Evolutionary conservation across 805 yeast genomes (phyloP), one percentile per base, ranked within the genome.

Genomic region (Starmera caribaea): DNA sequence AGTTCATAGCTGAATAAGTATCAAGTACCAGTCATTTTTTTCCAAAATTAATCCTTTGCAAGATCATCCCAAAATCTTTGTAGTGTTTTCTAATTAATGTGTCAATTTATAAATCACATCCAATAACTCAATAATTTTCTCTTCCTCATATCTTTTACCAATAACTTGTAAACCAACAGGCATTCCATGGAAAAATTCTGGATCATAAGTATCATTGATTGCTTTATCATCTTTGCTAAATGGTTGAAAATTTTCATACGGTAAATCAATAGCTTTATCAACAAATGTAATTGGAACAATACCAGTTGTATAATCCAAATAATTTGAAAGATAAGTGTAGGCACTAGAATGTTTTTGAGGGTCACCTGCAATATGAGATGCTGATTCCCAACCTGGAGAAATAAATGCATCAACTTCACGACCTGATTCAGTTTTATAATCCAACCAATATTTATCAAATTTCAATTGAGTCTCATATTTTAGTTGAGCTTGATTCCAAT

Each of bases 151-250:
- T 40, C 74, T 61, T 37, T 68, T 62, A 26, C 77, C 68, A 12
- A 73, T 65, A 21, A 76, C 40, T 48, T 77, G 83, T 6, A 76
- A 43, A 2, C 68, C 63, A 5, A 75, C 73, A 0, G 80, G 77
- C 39, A 70, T 71, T 63, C 58, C 36, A 28, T 38, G 21, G 21
- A 24, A 38, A 6, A 38, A 33, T 16, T 38, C 36, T 5, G 33
- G 33, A 42, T 68, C 60, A 56, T 73, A 73, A 30, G 59, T 51
- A 11, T 59, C 53, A 54, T 59, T 51, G 38, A 49, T 49, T 3
- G 35, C 36, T 33, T 51, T 46, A 33, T 63, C 68, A 4, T 49
- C 36, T 14, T 56, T 54, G 32, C 49, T 53, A 41, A 55, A 56
- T 8, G 60, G 48, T 12, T 42, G 33, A 34, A 50, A 46, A 4